Conservation (phyloP, 2,329 filamentous ascomycete species). For the Penicillium sp. region DNA sequence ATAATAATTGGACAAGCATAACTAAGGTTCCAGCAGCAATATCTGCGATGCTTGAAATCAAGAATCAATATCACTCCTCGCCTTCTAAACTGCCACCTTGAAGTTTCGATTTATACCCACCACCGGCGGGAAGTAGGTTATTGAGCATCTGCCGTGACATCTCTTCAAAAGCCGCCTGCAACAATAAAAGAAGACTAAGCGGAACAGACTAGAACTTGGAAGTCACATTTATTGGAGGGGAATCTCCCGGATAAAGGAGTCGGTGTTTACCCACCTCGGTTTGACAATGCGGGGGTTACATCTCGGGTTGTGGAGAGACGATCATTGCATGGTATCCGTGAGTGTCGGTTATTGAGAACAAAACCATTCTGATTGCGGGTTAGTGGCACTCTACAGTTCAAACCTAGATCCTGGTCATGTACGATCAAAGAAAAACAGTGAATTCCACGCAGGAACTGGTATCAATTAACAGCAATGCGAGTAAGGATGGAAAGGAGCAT, state of each 20-base stretch:
- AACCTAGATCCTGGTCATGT: too few relatives aligned
- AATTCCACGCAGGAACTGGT: constrained; percentile 13
- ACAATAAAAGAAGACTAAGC: neutral
- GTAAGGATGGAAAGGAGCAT: constrained; percentile 6
- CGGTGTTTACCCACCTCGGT: constrained; percentile 1
- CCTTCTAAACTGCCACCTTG: neutral
- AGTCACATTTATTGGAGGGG: constrained; percentile 6
- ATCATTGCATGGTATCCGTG: constrained; percentile 12
- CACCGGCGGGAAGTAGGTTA: constrained; percentile 5
- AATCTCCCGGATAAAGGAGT: neutral
- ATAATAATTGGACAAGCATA: constrained; percentile 16
- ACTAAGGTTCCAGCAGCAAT: neutral
- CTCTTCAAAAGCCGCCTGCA: constrained; percentile 18
- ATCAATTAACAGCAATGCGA: constrained; percentile 19
- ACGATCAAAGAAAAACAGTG: neutral
- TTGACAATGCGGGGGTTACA: constrained; percentile 24
- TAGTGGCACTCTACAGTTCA: neutral
- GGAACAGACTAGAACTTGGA: neutral
- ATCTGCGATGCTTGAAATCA: neutral
- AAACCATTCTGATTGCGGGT: neutral
- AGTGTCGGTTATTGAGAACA: constrained; percentile 21
- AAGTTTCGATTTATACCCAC: neutral
- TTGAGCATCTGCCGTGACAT: neutral
- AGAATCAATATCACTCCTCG: neutral
- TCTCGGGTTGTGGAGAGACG: constrained; percentile 16